phyloP scores from a whole-genome alignment of 192 early-diverging fungal species.

The Gigaspora rosea region DNA sequence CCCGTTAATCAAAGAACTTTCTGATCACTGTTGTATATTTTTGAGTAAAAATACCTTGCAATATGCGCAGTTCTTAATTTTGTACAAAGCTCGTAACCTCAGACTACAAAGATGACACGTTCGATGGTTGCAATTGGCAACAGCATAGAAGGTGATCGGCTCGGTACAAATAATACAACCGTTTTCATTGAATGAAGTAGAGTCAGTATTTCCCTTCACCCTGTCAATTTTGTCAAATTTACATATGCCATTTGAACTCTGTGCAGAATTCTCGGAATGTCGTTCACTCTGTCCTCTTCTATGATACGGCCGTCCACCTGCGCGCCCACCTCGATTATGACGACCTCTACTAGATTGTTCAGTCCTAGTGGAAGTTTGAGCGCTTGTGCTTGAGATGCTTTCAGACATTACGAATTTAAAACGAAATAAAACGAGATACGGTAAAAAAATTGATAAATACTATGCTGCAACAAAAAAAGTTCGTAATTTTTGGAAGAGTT shows the following conservation, averaged over 20 bases:
- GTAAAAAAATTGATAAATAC: too few species aligned
- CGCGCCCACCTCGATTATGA: neutral
- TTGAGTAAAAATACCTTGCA: slow-evolving; percentile 71
- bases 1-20: too few species aligned
- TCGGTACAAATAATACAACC: slow-evolving; percentile 92
- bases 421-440: too few species aligned
- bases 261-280: neutral
- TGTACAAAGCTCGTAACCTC: slow-evolving; percentile 85
- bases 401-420: too few species aligned
- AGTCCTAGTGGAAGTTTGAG: neutral
- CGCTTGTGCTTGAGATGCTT: neutral
- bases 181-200: slow-evolving; percentile 42
- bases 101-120: slow-evolving; percentile 93
- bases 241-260: neutral
- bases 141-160: slow-evolving; percentile 73
- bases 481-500: too few species aligned
- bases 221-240: slow-evolving; percentile 6
- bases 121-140: slow-evolving; percentile 90
- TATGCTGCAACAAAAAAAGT: too few species aligned
- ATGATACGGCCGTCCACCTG: neutral
- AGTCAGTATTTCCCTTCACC: slow-evolving; percentile 29
- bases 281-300: neutral
- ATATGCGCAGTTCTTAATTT: slow-evolving; percentile 81
- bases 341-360: neutral
- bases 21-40: too few species aligned